phyloP scores from a whole-genome alignment of 176 grass and related monocot species.

The Tuctoria greenei region DNA sequence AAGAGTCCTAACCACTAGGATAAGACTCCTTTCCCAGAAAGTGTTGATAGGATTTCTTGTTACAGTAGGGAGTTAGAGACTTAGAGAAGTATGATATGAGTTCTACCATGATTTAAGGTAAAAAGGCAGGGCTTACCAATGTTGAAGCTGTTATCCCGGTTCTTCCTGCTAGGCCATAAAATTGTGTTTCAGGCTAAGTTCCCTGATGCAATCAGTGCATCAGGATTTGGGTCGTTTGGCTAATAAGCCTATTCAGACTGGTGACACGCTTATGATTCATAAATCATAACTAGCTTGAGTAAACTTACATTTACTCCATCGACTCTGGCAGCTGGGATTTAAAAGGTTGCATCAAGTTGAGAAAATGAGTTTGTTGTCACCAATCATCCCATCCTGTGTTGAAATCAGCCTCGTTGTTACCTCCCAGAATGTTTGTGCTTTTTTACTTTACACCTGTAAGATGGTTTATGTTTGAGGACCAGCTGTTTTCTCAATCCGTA shows the following conservation, averaged over 20 bases:
- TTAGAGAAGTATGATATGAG: neutral
- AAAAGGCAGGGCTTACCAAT: neutral
- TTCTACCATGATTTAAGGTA: conserved; percentile 10
- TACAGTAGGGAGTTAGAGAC: conserved; percentile 10
- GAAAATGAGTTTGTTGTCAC: neutral
- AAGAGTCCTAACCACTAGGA: too few relatives aligned
- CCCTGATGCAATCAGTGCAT: neutral
- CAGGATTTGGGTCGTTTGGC: neutral
- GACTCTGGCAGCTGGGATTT: neutral
- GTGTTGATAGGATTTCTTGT: neutral
- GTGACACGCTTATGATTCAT: neutral
- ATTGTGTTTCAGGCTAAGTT: conserved; percentile 16
- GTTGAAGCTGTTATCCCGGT: neutral
- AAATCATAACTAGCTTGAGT: neutral
- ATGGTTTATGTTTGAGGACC: neutral
- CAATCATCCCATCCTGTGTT: neutral
- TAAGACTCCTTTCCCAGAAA: neutral
- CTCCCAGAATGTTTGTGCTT: neutral
- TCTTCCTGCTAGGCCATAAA: neutral
- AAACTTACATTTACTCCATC: neutral
- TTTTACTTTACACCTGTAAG: neutral
- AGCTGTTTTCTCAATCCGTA: neutral
- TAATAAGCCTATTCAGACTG: conserved; percentile 13
- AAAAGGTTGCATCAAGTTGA: neutral
- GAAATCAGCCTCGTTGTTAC: neutral